A percentile compares a stretch with the other conserved stretches of the same genome.
Conservation (phyloP, 345 rosid genomes). For the Tarenaya hassleriana region DNA sequence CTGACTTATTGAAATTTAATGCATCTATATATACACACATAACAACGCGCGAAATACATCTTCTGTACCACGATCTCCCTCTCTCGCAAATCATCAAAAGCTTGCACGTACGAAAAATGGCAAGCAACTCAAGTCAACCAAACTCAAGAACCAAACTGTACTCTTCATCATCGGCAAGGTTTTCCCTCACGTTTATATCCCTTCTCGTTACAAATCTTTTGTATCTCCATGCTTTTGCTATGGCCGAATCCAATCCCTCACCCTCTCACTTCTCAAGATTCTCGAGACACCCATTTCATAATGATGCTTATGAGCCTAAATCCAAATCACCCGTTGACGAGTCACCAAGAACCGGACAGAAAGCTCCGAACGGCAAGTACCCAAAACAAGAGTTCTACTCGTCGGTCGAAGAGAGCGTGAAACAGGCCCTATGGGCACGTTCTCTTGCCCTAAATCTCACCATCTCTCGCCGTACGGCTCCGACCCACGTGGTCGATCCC, state of each 20-base stretch:
- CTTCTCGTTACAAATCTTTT: slow-evolving; percentile 15
- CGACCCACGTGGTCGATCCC: slow-evolving; percentile 13
- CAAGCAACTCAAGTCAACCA: too few relatives aligned
- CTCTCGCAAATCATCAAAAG: not conserved
- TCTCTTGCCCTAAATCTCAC: slow-evolving; percentile 28
- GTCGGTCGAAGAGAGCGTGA: slow-evolving; percentile 29
- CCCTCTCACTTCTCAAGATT: slow-evolving; percentile 42
- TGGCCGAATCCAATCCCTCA: slow-evolving; percentile 9
- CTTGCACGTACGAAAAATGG: slow-evolving; percentile 35
- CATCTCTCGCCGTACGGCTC: slow-evolving; percentile 16
- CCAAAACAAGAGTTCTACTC: slow-evolving; percentile 23
- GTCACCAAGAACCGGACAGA: slow-evolving; percentile 23
- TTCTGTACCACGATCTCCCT: not conserved
- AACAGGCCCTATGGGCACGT: slow-evolving; percentile 32
- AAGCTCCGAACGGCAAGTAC: slow-evolving; percentile 3
- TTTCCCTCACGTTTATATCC: slow-evolving; percentile 4
- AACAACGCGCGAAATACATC: too few relatives aligned
- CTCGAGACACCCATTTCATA: slow-evolving; percentile 30
- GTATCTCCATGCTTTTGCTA: slow-evolving; percentile 12
- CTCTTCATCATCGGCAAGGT: too few relatives aligned
- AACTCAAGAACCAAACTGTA: too few relatives aligned
- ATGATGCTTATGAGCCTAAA: not conserved
- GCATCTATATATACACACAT: too few relatives aligned
- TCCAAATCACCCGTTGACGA: not conserved
- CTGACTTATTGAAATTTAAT: too few relatives aligned